These are phyloP conservation scores for Thelonectria blattea DNA, from an alignment of 2,329 filamentous ascomycete species.

Conservation along the genomic window DNA sequence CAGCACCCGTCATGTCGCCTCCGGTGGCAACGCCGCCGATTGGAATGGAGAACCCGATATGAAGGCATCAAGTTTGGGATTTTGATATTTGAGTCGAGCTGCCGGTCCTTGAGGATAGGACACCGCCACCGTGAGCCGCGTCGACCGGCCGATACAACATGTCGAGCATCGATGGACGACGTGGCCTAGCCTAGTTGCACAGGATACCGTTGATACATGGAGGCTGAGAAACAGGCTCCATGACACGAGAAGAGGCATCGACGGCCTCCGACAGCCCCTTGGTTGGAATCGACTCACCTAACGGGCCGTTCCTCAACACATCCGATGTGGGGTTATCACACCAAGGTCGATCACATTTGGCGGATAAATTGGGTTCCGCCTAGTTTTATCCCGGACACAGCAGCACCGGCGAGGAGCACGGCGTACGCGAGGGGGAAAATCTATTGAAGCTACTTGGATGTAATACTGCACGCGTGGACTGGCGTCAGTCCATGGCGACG, in stretches of 20 bases:
- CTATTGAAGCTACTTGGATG: constrained; percentile 11
- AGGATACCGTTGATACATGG: neutral
- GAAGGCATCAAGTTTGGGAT: constrained; percentile 22
- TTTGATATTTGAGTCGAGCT: constrained; percentile 1
- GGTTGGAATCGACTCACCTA: constrained; percentile 23
- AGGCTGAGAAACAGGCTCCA: neutral
- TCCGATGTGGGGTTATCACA: constrained; percentile 26
- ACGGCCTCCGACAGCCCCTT: neutral
- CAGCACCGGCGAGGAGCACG: neutral
- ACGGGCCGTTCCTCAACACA: constrained; percentile 34
- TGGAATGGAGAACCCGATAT: constrained; percentile 55
- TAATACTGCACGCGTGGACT: constrained; percentile 8
- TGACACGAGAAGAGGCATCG: neutral
- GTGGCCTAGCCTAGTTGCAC: neutral
- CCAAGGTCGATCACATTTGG: constrained; percentile 13
- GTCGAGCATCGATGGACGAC: neutral
- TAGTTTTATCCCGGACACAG: neutral
- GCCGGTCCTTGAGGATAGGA: neutral
- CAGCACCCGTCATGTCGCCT: constrained; percentile 28
- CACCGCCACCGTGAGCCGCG: neutral
- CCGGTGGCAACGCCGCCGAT: constrained; percentile 37
- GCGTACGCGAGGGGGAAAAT: neutral
- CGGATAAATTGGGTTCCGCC: constrained; percentile 12
- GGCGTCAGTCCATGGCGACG: neutral
- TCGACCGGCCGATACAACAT: neutral